Conservation (phyloP, 257 asterid genomes). For the Osmanthus fragrans region DNA sequence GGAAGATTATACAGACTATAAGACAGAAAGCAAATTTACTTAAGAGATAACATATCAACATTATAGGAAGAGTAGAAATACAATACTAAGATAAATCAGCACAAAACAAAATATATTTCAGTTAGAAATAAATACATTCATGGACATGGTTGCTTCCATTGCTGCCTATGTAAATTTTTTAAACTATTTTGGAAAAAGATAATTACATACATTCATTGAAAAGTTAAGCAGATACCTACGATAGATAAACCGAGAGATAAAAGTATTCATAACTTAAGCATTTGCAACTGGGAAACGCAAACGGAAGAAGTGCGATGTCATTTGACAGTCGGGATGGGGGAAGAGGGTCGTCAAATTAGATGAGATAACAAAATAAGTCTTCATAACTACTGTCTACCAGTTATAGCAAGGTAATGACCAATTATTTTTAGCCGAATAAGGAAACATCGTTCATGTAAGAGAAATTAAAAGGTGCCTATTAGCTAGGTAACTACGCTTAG, state of each 20-base stretch:
- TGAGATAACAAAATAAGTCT: neutral
- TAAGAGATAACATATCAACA: neutral
- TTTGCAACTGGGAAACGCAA: neutral
- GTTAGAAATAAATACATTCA: no score
- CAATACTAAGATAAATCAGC: neutral
- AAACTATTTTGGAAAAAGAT: neutral
- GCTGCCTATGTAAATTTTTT: neutral
- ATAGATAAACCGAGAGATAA: neutral
- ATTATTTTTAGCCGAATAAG: neutral
- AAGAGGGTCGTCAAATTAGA: neutral
- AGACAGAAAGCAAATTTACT: neutral
- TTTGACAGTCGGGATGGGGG: neutral
- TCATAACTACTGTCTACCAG: neutral
- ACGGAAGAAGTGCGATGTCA: neutral
- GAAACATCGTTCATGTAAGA: neutral
- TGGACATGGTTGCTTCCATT: neutral
- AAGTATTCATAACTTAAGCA: neutral
- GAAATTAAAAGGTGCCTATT: neutral
- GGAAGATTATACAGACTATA: neutral
- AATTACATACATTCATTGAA: neutral
- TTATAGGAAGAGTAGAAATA: neutral
- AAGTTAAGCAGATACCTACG: neutral
- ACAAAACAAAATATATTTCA: no score
- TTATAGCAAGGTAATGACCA: neutral
- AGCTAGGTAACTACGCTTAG: neutral